Conservation (phyloP, 768 basidiomycete species). For the Mycena leptocephala region DNA sequence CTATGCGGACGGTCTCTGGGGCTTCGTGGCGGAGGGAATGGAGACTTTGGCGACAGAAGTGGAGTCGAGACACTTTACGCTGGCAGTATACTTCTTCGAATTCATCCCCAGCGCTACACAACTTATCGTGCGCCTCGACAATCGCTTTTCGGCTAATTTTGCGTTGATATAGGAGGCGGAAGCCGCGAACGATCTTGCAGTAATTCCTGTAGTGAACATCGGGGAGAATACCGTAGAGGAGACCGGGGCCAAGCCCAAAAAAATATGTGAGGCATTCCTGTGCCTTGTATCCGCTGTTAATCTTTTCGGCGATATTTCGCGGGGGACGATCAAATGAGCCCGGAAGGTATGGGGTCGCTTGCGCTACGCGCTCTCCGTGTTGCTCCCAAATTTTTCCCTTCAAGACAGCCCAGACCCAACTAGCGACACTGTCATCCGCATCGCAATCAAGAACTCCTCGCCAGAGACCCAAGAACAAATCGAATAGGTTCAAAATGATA, state of each 20-base stretch:
- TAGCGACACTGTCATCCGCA: slow-evolving; percentile 29
- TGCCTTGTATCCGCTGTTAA: slow-evolving; percentile 46
- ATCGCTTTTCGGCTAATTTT: not conserved
- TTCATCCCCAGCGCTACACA: slow-evolving; percentile 7
- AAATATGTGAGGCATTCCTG: slow-evolving; percentile 43
- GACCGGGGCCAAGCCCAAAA: slow-evolving; percentile 35
- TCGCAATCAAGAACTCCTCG: slow-evolving; percentile 44
- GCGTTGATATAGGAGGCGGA: slow-evolving; percentile 6
- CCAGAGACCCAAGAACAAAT: slow-evolving; percentile 30
- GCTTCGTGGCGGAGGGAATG: slow-evolving; percentile 17
- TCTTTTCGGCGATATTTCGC: slow-evolving; percentile 43
- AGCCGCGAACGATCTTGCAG: slow-evolving; percentile 38
- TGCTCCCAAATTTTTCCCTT: slow-evolving; percentile 29
- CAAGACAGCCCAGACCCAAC: slow-evolving; percentile 52
- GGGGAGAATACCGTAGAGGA: slow-evolving; percentile 37
- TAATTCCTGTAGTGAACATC: slow-evolving; percentile 33
- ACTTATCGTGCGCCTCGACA: not conserved
- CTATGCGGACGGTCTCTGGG: not conserved
- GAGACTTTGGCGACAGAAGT: slow-evolving; percentile 24
- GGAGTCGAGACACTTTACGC: not conserved
- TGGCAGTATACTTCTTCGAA: slow-evolving; percentile 17
- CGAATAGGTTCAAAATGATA: slow-evolving; percentile 44
- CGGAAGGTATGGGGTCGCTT: slow-evolving; percentile 21
- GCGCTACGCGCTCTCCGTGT: slow-evolving; percentile 36
- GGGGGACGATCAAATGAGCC: slow-evolving; percentile 41